These are phyloP conservation scores for Moniliophthora roreri DNA, from an alignment of 1,284 basidiomycete species.

Conservation along the genomic window DNA sequence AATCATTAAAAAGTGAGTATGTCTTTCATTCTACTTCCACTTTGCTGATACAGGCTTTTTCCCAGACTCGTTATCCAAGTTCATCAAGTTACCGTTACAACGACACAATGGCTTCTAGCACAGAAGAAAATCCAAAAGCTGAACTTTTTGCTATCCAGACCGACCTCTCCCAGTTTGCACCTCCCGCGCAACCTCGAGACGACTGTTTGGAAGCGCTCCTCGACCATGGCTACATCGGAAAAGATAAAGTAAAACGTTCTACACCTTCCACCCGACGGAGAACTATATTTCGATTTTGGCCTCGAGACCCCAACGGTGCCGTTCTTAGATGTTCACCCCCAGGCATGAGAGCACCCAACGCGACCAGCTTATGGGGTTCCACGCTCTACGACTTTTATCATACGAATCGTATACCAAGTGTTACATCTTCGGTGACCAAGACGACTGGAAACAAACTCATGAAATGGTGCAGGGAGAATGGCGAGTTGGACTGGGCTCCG, in stretches of 20 bases:
- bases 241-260: neutral
- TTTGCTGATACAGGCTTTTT: no score
- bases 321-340: neutral
- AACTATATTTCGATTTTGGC: constrained; percentile 15
- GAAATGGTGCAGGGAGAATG: constrained; percentile 7
- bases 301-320: constrained; percentile 17
- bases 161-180: no score
- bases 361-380: constrained; percentile 12
- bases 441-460: constrained; percentile 15
- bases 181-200: no score
- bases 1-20: no score
- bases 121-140: no score
- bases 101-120: no score
- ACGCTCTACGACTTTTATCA: constrained; percentile 16
- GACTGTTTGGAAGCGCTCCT: no score
- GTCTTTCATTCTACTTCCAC: no score
- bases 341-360: constrained; percentile 9
- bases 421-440: neutral
- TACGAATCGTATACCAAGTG: constrained; percentile 8
- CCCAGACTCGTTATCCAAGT: no score
- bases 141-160: no score
- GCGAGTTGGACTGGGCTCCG: constrained; percentile 13
- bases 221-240: no score
- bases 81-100: no score
- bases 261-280: neutral